Evolutionary conservation across 2,329 filamentous ascomycete species (phyloP).

Genomic region (Aspergillus amoenus): DNA sequence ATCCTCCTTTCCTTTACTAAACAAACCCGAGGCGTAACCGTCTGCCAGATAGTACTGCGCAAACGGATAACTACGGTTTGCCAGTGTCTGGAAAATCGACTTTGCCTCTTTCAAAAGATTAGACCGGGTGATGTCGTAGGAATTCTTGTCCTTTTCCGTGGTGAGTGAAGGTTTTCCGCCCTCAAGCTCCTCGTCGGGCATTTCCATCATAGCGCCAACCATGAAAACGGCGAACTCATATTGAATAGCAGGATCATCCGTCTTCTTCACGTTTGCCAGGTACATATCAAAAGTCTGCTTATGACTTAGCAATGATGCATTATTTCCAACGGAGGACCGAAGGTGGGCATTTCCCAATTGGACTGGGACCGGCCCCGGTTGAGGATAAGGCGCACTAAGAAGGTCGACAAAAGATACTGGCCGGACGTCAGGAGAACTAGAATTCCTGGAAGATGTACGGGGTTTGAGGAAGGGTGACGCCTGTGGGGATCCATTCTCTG

Average conservation of each 20-base stretch:
- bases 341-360: constrained; percentile 79
- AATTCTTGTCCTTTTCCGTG: constrained; percentile 25
- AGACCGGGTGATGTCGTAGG: constrained; percentile 51
- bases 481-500: constrained; percentile 61
- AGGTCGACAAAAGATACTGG: constrained; percentile 63
- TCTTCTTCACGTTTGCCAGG: constrained; percentile 94
- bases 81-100: constrained; percentile 79
- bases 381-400: constrained; percentile 72
- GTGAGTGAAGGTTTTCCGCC: constrained; percentile 24
- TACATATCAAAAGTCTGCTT: constrained; percentile 99
- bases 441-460: constrained; percentile 51
- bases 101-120: constrained; percentile 84
- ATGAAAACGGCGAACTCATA: constrained; percentile 97
- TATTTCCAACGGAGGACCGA: constrained; percentile 76
- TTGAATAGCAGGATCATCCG: constrained; percentile 82
- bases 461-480: constrained; percentile 49
- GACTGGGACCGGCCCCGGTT: constrained; percentile 65
- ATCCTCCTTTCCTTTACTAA: constrained; percentile 92
- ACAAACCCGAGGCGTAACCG: constrained; percentile 89
- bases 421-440: constrained; percentile 58
- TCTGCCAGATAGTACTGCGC: constrained; percentile 97
- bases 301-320: constrained; percentile 85
- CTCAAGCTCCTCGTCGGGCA: constrained; percentile 55
- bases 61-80: constrained; percentile 89
- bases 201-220: constrained; percentile 82